phyloP scores from a whole-genome alignment of 495 filamentous ascomycete genomes.

The Hyaloscypha bicolor region DNA sequence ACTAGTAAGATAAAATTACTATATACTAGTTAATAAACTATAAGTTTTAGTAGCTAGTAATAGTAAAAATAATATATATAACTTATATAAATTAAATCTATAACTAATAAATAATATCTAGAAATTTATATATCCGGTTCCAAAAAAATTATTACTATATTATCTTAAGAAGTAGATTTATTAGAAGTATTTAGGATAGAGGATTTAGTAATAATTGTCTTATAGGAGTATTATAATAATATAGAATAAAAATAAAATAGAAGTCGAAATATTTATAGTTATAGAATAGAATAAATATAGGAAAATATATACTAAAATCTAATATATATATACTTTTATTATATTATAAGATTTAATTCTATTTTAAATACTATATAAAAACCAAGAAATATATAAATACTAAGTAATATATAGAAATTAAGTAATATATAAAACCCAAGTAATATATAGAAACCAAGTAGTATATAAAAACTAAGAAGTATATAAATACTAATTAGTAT shows the following conservation, averaged over 20 bases:
- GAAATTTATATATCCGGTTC: slow-evolving; percentile 9
- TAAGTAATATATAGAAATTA: too few relatives aligned
- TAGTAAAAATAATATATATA: background rate
- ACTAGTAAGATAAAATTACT: too few relatives aligned
- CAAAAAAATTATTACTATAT: too few relatives aligned
- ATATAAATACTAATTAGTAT: too few relatives aligned
- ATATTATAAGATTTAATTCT: too few relatives aligned
- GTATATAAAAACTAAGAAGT: too few relatives aligned
- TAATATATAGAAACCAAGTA: background rate
- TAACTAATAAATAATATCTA: slow-evolving; percentile 8
- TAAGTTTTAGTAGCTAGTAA: background rate
- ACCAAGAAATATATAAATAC: too few relatives aligned
- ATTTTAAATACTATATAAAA: too few relatives aligned
- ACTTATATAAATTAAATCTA: too few relatives aligned
- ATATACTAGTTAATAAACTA: background rate
- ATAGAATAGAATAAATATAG: too few relatives aligned
- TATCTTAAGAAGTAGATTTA: slow-evolving; percentile 10
- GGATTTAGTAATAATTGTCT: slow-evolving; percentile 11
- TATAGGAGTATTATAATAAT: slow-evolving; percentile 17
- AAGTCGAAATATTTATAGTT: too few relatives aligned
- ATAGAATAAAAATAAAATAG: slow-evolving; percentile 17
- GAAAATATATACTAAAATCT: background rate
- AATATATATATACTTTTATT: background rate
- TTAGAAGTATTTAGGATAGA: slow-evolving; percentile 6
- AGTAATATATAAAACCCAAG: too few relatives aligned